phyloP scores from a whole-genome alignment of 352 stramenopile genomes.

The Bremia lactucae region DNA sequence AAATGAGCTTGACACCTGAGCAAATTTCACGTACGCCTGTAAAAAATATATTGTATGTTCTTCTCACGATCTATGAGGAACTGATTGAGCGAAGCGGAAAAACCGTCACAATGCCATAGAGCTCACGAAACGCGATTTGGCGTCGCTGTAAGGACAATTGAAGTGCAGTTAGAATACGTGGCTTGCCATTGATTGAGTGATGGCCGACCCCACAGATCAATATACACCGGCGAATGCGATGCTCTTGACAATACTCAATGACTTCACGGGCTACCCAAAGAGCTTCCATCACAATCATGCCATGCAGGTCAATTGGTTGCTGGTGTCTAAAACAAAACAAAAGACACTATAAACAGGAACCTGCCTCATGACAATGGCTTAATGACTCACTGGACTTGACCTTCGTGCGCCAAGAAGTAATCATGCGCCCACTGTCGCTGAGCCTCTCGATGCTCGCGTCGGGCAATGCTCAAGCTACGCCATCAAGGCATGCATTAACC shows the following conservation, averaged over 20 bases:
- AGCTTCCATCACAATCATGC: slow-evolving; percentile 56
- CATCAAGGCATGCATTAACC: no score
- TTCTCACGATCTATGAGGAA: slow-evolving; percentile 7
- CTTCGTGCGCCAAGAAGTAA: slow-evolving; percentile 40
- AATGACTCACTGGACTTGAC: slow-evolving; percentile 36
- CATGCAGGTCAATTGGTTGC: slow-evolving; percentile 51
- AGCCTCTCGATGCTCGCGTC: slow-evolving; percentile 40
- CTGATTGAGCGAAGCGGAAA: slow-evolving; percentile 45
- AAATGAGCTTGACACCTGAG: no score
- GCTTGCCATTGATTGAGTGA: slow-evolving; percentile 58
- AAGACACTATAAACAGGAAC: no score
- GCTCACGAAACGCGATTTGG: slow-evolving; percentile 44
- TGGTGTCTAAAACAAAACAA: slow-evolving; percentile 22
- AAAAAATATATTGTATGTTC: slow-evolving; percentile 7
- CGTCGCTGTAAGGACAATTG: slow-evolving; percentile 49
- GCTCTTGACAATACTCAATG: slow-evolving; percentile 43
- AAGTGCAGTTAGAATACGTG: slow-evolving; percentile 45
- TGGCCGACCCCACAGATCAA: slow-evolving; percentile 56
- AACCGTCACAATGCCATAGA: slow-evolving; percentile 45
- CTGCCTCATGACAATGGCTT: slow-evolving; percentile 10
- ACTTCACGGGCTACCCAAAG: slow-evolving; percentile 44
- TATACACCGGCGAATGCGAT: slow-evolving; percentile 49
- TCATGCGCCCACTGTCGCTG: slow-evolving; percentile 54
- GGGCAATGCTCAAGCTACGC: slow-evolving; percentile 38
- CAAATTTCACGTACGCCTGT: slow-evolving; percentile 1